Conservation (phyloP, 139 green algal species). For the Tetradesmus obliquus region DNA sequence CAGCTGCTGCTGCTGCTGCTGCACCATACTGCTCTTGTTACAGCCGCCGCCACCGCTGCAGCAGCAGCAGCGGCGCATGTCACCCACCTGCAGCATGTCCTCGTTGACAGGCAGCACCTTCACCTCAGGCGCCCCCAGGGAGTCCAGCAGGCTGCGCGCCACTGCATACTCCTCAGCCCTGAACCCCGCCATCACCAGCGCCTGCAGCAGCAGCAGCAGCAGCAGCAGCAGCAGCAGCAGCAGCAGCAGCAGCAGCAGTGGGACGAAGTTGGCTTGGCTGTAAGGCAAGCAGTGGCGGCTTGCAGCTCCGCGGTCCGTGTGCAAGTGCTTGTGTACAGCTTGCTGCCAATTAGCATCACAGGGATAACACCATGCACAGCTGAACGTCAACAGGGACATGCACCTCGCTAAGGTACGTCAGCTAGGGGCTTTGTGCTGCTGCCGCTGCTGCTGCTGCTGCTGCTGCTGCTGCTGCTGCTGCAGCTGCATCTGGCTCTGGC, state of each 20-base stretch:
- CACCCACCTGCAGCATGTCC: slow-evolving; percentile 50
- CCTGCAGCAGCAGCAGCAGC: slow-evolving; percentile 46
- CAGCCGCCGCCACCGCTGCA: background rate
- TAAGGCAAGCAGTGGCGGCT: background rate
- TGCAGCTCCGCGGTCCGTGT: too few relatives aligned
- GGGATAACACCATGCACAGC: too few relatives aligned
- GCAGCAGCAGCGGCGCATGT: background rate
- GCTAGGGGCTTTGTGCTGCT: too few relatives aligned
- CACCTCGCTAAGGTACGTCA: too few relatives aligned
- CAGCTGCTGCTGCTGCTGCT: too few relatives aligned
- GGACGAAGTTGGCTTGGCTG: background rate
- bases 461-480: too few relatives aligned
- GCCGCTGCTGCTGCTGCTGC: too few relatives aligned
- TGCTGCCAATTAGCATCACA: too few relatives aligned
- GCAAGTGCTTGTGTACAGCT: too few relatives aligned
- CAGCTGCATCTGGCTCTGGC: background rate
- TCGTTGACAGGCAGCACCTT: slow-evolving; percentile 54
- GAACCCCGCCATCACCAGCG: slow-evolving; percentile 70
- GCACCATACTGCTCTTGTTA: background rate
- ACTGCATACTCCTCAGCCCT: slow-evolving; percentile 62
- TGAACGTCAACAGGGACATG: too few relatives aligned
- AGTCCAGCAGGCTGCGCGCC: slow-evolving; percentile 60
- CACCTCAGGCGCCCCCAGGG: slow-evolving; percentile 46
- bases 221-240: background rate
- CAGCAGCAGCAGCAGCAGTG: too few relatives aligned